Evolutionary conservation across 2,329 filamentous ascomycete genomes (phyloP), one percentile per base, ranked within the genome.

Genomic region (Cordyceps fumosorosea): DNA sequence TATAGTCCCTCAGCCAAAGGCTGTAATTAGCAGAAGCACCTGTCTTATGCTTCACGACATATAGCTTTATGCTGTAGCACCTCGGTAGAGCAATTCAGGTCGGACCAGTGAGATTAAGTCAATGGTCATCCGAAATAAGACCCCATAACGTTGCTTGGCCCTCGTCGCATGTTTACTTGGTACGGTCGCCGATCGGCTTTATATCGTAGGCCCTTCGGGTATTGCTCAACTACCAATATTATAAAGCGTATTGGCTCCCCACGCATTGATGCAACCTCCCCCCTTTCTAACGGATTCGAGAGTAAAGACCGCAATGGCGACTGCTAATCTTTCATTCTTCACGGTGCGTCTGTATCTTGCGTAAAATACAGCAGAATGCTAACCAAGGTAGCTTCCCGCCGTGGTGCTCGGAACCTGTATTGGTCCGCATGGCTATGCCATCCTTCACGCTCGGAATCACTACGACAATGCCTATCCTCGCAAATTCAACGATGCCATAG

Each of bases 381-480:
- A 7, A 44, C 34, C 3, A 8, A 7, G n/a, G 7, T 37, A 60
- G 57, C 47, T 60, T 5, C 48, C 48, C 24, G 56, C 56, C 14
- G 47, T 48, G 7, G 14, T 52, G 4, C 5, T 52, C 5, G 20
- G 44, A 11, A 50, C 47, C 20, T 60, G 56, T 32, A 40, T 59
- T 11, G 56, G n/a, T 18, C 56, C 56, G 29, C 56, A 59, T 48
- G 29, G 6, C 32, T 42, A 51, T n/a, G 44, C 56, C 29, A 11
- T 59, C 29, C n/a, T 59, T 8, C 5, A 50, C 14, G 45, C 56
- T 37, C 26, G n/a, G 14, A 59, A 59, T 20, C n/a, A 51, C 37
- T 59, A 59, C 48, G 29, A 59, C 24, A 59, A 52, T 52, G 56
- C 47, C 3, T 34, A 34, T 34, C 56, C 56, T 40, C 56, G 56